phyloP scores from a whole-genome alignment of 352 stramenopile species.

The Phytophthora kernoviae region DNA sequence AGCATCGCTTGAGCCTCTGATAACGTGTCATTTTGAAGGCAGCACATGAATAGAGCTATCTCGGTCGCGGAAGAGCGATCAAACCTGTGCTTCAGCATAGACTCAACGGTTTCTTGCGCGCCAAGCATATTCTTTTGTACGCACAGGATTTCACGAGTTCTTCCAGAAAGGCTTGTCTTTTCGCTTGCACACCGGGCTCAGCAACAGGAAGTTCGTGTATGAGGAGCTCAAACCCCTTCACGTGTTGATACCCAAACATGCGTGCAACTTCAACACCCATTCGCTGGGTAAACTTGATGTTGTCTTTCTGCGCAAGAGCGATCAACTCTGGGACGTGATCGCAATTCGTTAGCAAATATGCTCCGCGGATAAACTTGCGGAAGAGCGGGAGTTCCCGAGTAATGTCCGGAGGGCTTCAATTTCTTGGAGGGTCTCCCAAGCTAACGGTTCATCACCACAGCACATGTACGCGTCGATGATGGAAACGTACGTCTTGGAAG shows the following conservation, averaged over 20 bases:
- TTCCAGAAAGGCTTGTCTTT: slow-evolving; percentile 57
- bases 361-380: slow-evolving; percentile 74
- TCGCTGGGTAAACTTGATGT: slow-evolving; percentile 57
- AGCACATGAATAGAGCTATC: slow-evolving; percentile 68
- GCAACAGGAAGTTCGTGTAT: slow-evolving; percentile 39
- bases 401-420: slow-evolving; percentile 44
- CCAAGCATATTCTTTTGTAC: slow-evolving; percentile 66
- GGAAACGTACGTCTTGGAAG: slow-evolving; percentile 68
- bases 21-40: slow-evolving; percentile 50
- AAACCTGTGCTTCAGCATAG: slow-evolving; percentile 49
- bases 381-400: slow-evolving; percentile 55
- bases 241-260: slow-evolving; percentile 63
- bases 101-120: slow-evolving; percentile 52
- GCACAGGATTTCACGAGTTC: slow-evolving; percentile 74
- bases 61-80: slow-evolving; percentile 59
- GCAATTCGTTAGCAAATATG: slow-evolving; percentile 66
- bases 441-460: slow-evolving; percentile 58
- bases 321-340: slow-evolving; percentile 66
- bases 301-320: slow-evolving; percentile 45
- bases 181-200: slow-evolving; percentile 18
- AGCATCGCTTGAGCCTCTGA: slow-evolving; percentile 44
- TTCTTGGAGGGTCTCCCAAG: slow-evolving; percentile 64
- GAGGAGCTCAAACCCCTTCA: slow-evolving; percentile 59
- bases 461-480: slow-evolving; percentile 82
- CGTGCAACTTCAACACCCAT: slow-evolving; percentile 72